Evolutionary conservation across 2,329 filamentous ascomycete genomes (phyloP).

Genomic region (Curvularia verruculosa): DNA sequence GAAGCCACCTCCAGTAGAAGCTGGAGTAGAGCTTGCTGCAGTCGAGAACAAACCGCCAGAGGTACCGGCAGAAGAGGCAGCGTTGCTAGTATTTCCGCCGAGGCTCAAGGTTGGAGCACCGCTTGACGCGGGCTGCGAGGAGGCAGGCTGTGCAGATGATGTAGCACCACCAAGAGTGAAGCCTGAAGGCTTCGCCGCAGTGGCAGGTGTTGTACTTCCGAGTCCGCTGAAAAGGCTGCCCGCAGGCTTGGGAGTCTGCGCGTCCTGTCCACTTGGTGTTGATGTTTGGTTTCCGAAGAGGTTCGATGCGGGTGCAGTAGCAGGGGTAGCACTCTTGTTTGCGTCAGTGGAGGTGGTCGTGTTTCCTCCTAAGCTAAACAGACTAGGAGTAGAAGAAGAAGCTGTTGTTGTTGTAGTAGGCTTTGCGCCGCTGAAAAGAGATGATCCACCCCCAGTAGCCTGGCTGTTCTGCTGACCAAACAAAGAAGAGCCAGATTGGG

Average conservation of each 20-base stretch:
- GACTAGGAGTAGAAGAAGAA: constrained; percentile 32
- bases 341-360: constrained; percentile 38
- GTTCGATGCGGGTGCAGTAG: constrained; percentile 27
- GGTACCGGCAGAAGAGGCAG: constrained; percentile 33
- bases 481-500: constrained; percentile 23
- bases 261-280: constrained; percentile 38
- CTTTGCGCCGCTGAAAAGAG: constrained; percentile 33
- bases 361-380: constrained; percentile 38
- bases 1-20: constrained; percentile 24
- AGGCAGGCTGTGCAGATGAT: constrained; percentile 30
- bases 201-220: constrained; percentile 38
- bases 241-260: constrained; percentile 42
- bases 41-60: constrained; percentile 28
- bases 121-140: constrained; percentile 29
- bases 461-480: constrained; percentile 26
- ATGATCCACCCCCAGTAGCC: constrained; percentile 13
- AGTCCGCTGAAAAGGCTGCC: constrained; percentile 34
- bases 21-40: constrained; percentile 19
- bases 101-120: constrained; percentile 24
- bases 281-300: constrained; percentile 35
- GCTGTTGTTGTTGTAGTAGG: constrained; percentile 31
- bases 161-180: constrained; percentile 42
- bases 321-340: constrained; percentile 39
- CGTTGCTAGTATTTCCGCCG: constrained; percentile 30
- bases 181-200: constrained; percentile 36